These are phyloP conservation scores for Deinandra increscens DNA, from an alignment of 129 eudicot genomes.

Conservation along the genomic window DNA sequence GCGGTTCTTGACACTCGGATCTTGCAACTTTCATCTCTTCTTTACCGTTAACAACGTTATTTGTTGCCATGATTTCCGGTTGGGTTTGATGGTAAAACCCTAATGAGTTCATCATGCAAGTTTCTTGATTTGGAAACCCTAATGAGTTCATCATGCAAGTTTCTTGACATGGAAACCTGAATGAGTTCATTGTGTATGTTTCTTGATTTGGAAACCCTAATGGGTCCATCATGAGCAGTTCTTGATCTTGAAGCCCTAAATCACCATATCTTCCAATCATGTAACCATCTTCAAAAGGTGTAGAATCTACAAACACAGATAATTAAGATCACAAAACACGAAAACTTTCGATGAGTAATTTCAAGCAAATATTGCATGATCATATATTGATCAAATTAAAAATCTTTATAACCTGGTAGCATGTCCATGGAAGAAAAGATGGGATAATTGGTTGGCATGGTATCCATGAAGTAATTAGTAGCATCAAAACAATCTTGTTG, in stretches of 20 bases:
- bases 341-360: too few relatives aligned
- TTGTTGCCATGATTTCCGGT: not conserved
- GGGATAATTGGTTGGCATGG: slow-evolving; percentile 30
- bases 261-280: not conserved
- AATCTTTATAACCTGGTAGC: slow-evolving; percentile 33
- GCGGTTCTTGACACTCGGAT: not conserved
- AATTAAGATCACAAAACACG: slow-evolving; percentile 4
- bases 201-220: slow-evolving; percentile 19
- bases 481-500: slow-evolving; percentile 34
- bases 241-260: slow-evolving; percentile 12
- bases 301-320: slow-evolving; percentile 11
- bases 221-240: slow-evolving; percentile 5
- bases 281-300: slow-evolving; percentile 13
- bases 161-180: slow-evolving; percentile 21
- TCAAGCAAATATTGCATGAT: too few relatives aligned
- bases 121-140: slow-evolving; percentile 28
- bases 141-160: not conserved
- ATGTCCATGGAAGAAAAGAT: slow-evolving; percentile 34
- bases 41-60: not conserved
- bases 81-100: slow-evolving; percentile 25
- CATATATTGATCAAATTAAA: not conserved
- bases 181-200: slow-evolving; percentile 1
- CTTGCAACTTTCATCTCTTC: slow-evolving; percentile 5
- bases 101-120: slow-evolving; percentile 8
- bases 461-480: slow-evolving; percentile 33